A percentile compares a stretch with the other conserved stretches of the same genome.
phyloP scores from a whole-genome alignment of 257 asterid species.

The Solanum rostratum region DNA sequence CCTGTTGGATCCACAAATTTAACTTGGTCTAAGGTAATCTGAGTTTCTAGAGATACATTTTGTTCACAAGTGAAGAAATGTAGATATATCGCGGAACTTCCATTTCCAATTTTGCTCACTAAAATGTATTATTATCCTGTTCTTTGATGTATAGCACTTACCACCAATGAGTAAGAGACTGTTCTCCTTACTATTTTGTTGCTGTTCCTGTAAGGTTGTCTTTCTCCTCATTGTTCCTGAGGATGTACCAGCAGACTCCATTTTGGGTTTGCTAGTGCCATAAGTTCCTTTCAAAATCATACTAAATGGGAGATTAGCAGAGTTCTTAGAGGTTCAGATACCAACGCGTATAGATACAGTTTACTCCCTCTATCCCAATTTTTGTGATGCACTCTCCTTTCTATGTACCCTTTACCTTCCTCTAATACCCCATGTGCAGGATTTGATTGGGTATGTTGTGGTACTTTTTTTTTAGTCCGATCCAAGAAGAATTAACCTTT shows the following conservation, averaged over 20 bases:
- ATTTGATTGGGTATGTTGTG: neutral
- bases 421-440: neutral
- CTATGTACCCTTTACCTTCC: neutral
- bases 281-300: neutral
- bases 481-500: neutral
- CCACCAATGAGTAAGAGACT: neutral
- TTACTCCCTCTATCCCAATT: neutral
- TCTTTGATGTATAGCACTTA: neutral
- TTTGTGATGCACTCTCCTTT: neutral
- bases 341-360: neutral
- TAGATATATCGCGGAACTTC: neutral
- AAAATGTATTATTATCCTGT: neutral
- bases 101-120: neutral
- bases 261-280: neutral
- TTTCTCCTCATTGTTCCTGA: neutral
- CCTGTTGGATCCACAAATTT: conserved; percentile 32
- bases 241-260: neutral
- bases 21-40: conserved; percentile 39
- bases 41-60: neutral
- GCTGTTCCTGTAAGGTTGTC: neutral
- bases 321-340: neutral
- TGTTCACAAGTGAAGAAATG: neutral
- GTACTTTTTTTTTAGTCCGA: neutral
- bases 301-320: neutral
- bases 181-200: neutral